Conservation (phyloP, 371 early-diverging fungal species). For the Mucor circinelloides region DNA sequence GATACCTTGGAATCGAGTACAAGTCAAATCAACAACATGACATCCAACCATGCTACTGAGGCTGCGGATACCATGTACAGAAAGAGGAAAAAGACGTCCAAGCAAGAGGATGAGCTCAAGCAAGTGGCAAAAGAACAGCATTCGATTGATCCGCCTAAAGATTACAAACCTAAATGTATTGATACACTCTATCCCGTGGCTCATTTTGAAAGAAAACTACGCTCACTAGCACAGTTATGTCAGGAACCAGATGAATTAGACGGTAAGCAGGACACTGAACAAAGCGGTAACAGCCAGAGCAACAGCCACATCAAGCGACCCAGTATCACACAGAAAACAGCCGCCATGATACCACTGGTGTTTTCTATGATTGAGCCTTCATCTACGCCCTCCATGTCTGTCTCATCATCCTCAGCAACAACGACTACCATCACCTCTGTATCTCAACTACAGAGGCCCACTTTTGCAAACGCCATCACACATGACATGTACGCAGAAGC, state of each 20-base stretch:
- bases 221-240: constrained; percentile 47
- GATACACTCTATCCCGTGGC: constrained; percentile 46
- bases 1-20: constrained; percentile 38
- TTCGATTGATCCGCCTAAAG: background rate
- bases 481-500: constrained; percentile 47
- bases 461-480: constrained; percentile 27
- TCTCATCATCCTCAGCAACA: background rate
- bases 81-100: background rate
- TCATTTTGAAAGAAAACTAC: constrained; percentile 43
- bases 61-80: background rate
- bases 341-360: constrained; percentile 35
- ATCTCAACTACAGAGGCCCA: background rate
- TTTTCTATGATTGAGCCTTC: constrained; percentile 33
- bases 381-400: background rate
- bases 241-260: constrained; percentile 29
- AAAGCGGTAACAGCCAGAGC: background rate
- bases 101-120: background rate
- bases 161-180: constrained; percentile 38
- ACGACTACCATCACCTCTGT: background rate
- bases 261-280: background rate
- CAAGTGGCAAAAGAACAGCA: background rate
- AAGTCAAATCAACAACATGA: constrained; percentile 16
- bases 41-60: background rate
- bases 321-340: constrained; percentile 9
- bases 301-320: background rate